These are phyloP conservation scores for Phaeosphaeriaceae sp. DNA, from an alignment of 2,329 filamentous ascomycete species.

Conservation along the genomic window DNA sequence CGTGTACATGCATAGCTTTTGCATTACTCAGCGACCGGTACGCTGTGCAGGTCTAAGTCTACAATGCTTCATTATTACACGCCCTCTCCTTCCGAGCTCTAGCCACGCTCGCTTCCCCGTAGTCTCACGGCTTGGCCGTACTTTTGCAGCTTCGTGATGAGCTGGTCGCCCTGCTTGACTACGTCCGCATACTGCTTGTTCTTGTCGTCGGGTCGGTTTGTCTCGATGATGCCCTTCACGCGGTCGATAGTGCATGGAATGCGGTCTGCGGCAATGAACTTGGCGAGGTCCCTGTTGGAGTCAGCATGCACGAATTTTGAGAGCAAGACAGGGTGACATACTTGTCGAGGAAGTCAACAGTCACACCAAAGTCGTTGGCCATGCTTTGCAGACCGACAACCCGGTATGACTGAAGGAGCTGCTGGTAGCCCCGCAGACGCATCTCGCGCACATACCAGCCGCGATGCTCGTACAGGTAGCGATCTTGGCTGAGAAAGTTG, in stretches of 20 bases:
- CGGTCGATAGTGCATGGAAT: conserved; percentile 98
- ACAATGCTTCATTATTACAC: conserved; percentile 31
- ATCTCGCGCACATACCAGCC: conserved; percentile 99
- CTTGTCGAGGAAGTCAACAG: conserved; percentile 94
- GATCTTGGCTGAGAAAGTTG: conserved; percentile 90
- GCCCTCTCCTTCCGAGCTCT: conserved; percentile 9
- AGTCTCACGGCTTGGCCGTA: conserved; percentile 96
- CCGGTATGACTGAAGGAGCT: conserved; percentile 95
- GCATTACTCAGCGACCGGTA: conserved; percentile 17
- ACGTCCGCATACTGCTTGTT: conserved; percentile 99
- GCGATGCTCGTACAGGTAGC: conserved; percentile 94
- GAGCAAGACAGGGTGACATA: conserved; percentile 50
- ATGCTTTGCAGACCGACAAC: conserved; percentile 97
- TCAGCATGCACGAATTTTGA: conserved; percentile 19
- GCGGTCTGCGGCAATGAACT: conserved; percentile 93
- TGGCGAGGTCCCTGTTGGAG: conserved; percentile 78
- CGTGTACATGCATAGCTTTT: conserved; percentile 8
- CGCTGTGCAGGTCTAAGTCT: conserved; percentile 31
- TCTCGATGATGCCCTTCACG: conserved; percentile 96
- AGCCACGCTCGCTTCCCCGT: conserved; percentile 92
- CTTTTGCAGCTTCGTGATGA: conserved; percentile 99
- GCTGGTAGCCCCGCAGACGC: conserved; percentile 94
- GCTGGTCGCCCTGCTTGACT: conserved; percentile 94
- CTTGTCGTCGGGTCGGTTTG: conserved; percentile 97
- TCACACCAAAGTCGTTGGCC: conserved; percentile 96